A percentile compares a stretch with the other conserved stretches of the same genome.
These are phyloP conservation scores for Chaetothyriales sp. DNA, from an alignment of 2,329 filamentous ascomycete genomes.

Conservation along the genomic window DNA sequence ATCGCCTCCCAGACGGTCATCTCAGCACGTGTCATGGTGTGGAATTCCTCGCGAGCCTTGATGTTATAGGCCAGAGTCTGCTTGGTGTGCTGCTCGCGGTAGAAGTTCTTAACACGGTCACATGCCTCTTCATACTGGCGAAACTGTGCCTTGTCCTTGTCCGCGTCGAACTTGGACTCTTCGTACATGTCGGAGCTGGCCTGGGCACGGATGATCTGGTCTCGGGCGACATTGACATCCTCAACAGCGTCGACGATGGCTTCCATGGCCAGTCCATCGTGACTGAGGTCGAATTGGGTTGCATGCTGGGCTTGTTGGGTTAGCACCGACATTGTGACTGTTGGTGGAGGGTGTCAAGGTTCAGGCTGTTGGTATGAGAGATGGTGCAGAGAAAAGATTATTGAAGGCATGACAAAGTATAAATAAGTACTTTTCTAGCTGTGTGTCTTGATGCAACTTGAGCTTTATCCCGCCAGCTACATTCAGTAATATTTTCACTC, in stretches of 20 bases:
- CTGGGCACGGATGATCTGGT: constrained; percentile 32
- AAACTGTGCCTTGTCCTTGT: constrained; percentile 68
- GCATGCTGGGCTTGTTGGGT: constrained; percentile 7
- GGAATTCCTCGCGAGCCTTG: constrained; percentile 56
- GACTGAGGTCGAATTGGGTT: constrained; percentile 23
- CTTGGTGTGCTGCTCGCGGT: constrained; percentile 53
- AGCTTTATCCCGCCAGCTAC: no score
- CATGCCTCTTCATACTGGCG: constrained; percentile 71
- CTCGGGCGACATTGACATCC: constrained; percentile 45
- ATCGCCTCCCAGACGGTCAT: constrained; percentile 87
- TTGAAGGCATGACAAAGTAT: not conserved
- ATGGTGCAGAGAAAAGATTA: constrained; percentile 20
- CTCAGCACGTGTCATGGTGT: constrained; percentile 50
- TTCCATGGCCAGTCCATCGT: constrained; percentile 43
- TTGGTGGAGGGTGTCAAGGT: constrained; percentile 11
- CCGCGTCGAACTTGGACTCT: constrained; percentile 51
- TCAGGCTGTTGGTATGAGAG: constrained; percentile 23
- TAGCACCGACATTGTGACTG: not conserved
- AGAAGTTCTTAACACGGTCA: constrained; percentile 75
- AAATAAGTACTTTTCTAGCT: no score
- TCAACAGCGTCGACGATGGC: constrained; percentile 45
- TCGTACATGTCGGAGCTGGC: constrained; percentile 21
- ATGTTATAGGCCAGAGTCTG: constrained; percentile 57
- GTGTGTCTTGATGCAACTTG: no score
- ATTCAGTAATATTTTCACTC: not conserved